Base-by-base conservation (phyloP, 202 grass and related monocot species). In the Cymbopogon flexuosus region DNA sequence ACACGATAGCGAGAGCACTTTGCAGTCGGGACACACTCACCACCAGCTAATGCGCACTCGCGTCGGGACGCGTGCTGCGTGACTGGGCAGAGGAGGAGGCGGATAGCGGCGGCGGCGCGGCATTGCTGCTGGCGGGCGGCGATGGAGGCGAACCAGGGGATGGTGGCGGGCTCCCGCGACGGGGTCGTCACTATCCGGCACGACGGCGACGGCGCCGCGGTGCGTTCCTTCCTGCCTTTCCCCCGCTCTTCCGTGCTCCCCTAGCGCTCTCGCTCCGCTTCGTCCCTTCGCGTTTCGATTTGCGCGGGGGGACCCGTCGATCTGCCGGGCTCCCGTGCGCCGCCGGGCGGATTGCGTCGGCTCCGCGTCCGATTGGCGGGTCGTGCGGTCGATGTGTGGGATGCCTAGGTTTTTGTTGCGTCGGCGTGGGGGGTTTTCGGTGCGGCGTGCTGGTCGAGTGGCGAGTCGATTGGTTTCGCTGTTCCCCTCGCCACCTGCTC, bases 101-200 rank as follows among this genome's bases (percentile, higher is more conserved):
- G 31, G 63, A 27, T 24, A 59, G 16, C 10, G 21, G 67, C 40
- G 24, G 68, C 27, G 27, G 27, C 27, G 36, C 49, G 66, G 68
- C 59, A 70, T 71, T 47, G 42, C 31, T 31, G 72, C 39, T 54
- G 21, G 8, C 8, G 66, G 2, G 27, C 27, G 27, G 27, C 29
- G 21, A 89, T 89, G 87, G 87, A 47, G 49, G 81, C 65, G 77
- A 89, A 72, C 75, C 59, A 27, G 23, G 87, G 87, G 65, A 89
- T 89, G 87, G 81, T 84, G 46, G 87, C 81, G 2, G 87, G 87
- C 45, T 84, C 87, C 39, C 81, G 87, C 77, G 83, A 65, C 57
- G 87, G 83, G 72, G 79, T 89, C 82, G 81, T 89, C 41, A 84
- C 78, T 6, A 89, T 89, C 64, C 87, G 82, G 23, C 70, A 65